Conservation (phyloP, 2,329 filamentous ascomycete genomes). For the Beauveria scarabaeidicola region DNA sequence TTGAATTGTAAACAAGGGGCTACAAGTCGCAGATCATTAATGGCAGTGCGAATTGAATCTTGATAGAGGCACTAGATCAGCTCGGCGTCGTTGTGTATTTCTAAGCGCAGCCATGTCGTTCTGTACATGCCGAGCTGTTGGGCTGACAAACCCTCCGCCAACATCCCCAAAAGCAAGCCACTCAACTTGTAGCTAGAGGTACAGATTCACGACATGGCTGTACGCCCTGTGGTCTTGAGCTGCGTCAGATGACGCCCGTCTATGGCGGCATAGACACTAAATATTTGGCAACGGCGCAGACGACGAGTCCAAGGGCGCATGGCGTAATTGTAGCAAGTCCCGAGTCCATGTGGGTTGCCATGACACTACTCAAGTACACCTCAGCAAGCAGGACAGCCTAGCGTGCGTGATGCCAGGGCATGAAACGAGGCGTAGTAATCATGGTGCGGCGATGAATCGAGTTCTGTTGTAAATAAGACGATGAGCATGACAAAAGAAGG, state of each 20-base stretch:
- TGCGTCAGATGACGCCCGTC: not conserved
- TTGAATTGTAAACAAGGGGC: not conserved
- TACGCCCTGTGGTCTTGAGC: constrained; percentile 1
- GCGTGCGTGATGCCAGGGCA: not conserved
- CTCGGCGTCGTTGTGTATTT: not conserved
- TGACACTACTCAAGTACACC: no score
- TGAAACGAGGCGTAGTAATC: not conserved
- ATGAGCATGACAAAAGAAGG: no score
- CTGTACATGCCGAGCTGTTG: not conserved
- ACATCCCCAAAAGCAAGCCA: not conserved
- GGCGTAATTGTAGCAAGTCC: no score
- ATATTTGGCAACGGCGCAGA: not conserved
- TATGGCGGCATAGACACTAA: not conserved
- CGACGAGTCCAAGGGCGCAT: not conserved
- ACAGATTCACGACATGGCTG: not conserved
- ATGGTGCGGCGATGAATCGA: not conserved
- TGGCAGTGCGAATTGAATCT: no score
- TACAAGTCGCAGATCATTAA: not conserved
- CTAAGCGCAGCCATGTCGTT: constrained; percentile 3
- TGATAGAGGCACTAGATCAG: not conserved
- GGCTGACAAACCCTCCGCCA: not conserved
- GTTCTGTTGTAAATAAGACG: not conserved
- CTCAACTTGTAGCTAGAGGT: not conserved
- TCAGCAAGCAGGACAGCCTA: not conserved
- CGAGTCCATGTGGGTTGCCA: no score